A percentile compares a stretch with the other conserved stretches of the same genome.
Evolutionary conservation across 306 rosid species (phyloP).

Genomic region (Cucumis hystrix): DNA sequence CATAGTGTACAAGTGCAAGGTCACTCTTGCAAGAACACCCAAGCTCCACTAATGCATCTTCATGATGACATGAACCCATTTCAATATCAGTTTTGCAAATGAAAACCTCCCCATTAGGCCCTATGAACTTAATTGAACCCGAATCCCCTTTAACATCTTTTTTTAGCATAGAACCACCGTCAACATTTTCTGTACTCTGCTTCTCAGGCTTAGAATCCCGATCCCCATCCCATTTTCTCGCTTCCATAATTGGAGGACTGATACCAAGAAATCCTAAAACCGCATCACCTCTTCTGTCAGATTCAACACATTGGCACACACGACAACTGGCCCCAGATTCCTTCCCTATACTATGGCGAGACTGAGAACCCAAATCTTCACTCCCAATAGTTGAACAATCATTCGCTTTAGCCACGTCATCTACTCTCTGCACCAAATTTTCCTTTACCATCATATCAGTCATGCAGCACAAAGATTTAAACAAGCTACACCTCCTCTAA

Average conservation of each 20-base stretch:
- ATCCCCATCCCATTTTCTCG: conserved; percentile 19
- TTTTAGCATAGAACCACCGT: conserved; percentile 8
- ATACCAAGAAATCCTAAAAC: conserved; percentile 62
- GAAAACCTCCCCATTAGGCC: conserved; percentile 88
- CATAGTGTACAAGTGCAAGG: conserved; percentile 84
- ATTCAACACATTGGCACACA: conserved; percentile 89
- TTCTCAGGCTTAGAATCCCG: conserved; percentile 23
- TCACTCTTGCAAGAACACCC: conserved; percentile 95
- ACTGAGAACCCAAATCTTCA: conserved; percentile 33
- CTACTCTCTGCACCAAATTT: conserved; percentile 17
- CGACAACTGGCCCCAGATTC: conserved; percentile 60
- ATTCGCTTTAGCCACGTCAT: conserved; percentile 20
- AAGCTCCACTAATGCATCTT: conserved; percentile 61
- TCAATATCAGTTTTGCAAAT: conserved; percentile 67
- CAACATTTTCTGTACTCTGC: conserved; percentile 11
- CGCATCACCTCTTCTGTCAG: conserved; percentile 77
- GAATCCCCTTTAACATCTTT: conserved; percentile 29
- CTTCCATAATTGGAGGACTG: conserved; percentile 27
- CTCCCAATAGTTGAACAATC: conserved; percentile 24
- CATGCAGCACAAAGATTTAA: conserved; percentile 11
- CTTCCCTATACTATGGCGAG: conserved; percentile 44
- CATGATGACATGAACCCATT: conserved; percentile 44
- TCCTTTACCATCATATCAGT: conserved; percentile 32
- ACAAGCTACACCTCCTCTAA: neutral
- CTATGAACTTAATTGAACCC: conserved; percentile 51